Conservation (phyloP, 441 rosid species). For the Euphorbia celastroides region DNA sequence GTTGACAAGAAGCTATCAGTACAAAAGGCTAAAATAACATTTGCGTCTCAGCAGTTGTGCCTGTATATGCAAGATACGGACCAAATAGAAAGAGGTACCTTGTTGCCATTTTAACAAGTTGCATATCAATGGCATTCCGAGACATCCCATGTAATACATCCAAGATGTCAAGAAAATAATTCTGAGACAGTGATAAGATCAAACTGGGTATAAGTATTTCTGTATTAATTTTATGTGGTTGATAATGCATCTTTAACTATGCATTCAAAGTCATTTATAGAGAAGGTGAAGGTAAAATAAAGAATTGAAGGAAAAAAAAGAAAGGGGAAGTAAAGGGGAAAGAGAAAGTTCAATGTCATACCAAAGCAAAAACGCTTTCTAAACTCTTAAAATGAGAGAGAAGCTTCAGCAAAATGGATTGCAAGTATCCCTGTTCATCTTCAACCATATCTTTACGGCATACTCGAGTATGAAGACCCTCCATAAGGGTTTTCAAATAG, state of each 20-base stretch:
- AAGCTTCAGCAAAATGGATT: slow-evolving; percentile 72
- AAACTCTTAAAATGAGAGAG: slow-evolving; percentile 63
- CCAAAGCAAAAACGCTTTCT: slow-evolving; percentile 60
- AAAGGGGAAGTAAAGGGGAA: background rate
- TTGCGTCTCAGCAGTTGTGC: slow-evolving; percentile 4
- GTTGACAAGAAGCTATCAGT: slow-evolving; percentile 1
- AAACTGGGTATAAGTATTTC: slow-evolving; percentile 11
- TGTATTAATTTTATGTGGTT: background rate
- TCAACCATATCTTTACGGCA: slow-evolving; percentile 46
- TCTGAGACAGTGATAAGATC: slow-evolving; percentile 35
- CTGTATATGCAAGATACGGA: background rate
- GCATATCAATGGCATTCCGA: slow-evolving; percentile 47
- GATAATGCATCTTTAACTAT: slow-evolving; percentile 11
- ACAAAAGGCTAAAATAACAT: background rate
- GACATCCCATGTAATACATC: slow-evolving; percentile 70
- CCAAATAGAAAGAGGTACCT: slow-evolving; percentile 40
- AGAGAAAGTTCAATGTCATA: slow-evolving; percentile 28
- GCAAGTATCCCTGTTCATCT: slow-evolving; percentile 64
- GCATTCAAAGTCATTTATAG: slow-evolving; percentile 5
- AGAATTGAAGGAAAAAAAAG: background rate
- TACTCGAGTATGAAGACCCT: slow-evolving; percentile 45
- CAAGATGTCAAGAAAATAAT: slow-evolving; percentile 70
- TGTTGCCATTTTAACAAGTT: slow-evolving; percentile 62
- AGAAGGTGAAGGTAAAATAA: background rate
- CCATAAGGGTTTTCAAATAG: slow-evolving; percentile 51